Evolutionary conservation across 306 rosid genomes (phyloP).

Genomic region (Corylus heterophylla): DNA sequence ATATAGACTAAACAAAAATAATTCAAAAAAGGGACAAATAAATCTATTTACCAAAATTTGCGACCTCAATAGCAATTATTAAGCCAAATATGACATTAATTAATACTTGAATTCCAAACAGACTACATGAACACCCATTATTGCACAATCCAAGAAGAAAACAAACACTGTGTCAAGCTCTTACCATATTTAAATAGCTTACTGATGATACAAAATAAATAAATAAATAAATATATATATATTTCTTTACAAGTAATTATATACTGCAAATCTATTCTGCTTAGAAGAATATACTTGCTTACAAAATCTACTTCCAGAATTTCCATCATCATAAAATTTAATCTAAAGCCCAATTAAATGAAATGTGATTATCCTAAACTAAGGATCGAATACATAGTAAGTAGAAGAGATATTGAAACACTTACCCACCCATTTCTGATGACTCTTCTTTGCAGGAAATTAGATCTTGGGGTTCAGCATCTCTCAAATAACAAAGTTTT

Average conservation of each 20-base stretch:
- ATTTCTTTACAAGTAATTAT: not conserved
- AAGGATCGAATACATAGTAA: not conserved
- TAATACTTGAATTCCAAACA: not conserved
- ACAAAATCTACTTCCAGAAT: not conserved
- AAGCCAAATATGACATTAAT: not conserved
- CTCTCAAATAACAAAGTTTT: slow-evolving; percentile 75
- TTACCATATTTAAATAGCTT: not conserved
- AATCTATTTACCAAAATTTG: not conserved
- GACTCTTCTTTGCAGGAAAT: slow-evolving; percentile 81
- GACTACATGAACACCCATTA: not conserved
- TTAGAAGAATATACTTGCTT: not conserved
- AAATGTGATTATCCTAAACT: slow-evolving; percentile 4
- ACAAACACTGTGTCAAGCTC: not conserved
- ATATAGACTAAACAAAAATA: not conserved
- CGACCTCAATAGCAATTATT: not conserved
- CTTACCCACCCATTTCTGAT: slow-evolving; percentile 98
- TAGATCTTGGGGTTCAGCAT: slow-evolving; percentile 56
- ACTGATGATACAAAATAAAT: not conserved
- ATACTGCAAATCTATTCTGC: not conserved
- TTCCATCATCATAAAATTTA: not conserved
- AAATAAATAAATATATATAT: not conserved
- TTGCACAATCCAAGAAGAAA: not conserved
- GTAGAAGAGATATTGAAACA: slow-evolving; percentile 31
- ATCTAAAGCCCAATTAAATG: not conserved
- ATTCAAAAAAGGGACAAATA: not conserved